A percentile compares a stretch with the other conserved stretches of the same genome.
These are phyloP conservation scores for Colletotrichum neosansevieriae DNA, from an alignment of 2,329 filamentous ascomycete species.

Conservation along the genomic window DNA sequence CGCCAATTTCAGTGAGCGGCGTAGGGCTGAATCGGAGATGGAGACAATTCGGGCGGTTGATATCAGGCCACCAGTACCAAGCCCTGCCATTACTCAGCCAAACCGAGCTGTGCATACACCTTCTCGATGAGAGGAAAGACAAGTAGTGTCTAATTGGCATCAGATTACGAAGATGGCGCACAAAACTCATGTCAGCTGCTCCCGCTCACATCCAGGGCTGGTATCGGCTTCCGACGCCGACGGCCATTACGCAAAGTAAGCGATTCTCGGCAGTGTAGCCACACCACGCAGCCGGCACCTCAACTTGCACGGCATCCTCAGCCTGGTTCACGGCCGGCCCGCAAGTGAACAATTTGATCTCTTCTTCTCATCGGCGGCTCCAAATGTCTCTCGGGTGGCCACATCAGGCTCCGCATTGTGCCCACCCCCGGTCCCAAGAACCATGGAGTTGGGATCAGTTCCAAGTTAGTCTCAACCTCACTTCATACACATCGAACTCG, in stretches of 20 bases:
- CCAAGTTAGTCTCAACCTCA: slow-evolving; percentile 14
- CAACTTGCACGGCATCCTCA: neutral
- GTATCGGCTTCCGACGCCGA: neutral
- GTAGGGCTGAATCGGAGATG: slow-evolving; percentile 33
- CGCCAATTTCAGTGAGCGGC: slow-evolving; percentile 2
- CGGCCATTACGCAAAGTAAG: neutral
- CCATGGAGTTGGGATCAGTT: slow-evolving; percentile 11
- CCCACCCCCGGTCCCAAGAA: neutral
- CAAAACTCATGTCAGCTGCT: slow-evolving; percentile 17
- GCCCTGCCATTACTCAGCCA: neutral
- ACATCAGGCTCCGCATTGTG: neutral
- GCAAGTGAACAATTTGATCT: neutral
- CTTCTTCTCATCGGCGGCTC: neutral
- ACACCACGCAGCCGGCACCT: slow-evolving; percentile 10
- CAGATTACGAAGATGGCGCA: slow-evolving; percentile 6
- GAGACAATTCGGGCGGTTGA: neutral
- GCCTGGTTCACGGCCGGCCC: neutral
- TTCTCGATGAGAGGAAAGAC: neutral
- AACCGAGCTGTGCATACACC: slow-evolving; percentile 6
- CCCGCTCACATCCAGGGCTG: neutral
- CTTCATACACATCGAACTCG: neutral
- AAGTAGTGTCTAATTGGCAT: neutral
- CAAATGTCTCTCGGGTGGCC: neutral
- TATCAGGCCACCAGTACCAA: neutral
- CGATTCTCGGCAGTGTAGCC: slow-evolving; percentile 6